These are phyloP conservation scores for Lentinula aciculospora DNA, from an alignment of 768 basidiomycete species.

Conservation along the genomic window DNA sequence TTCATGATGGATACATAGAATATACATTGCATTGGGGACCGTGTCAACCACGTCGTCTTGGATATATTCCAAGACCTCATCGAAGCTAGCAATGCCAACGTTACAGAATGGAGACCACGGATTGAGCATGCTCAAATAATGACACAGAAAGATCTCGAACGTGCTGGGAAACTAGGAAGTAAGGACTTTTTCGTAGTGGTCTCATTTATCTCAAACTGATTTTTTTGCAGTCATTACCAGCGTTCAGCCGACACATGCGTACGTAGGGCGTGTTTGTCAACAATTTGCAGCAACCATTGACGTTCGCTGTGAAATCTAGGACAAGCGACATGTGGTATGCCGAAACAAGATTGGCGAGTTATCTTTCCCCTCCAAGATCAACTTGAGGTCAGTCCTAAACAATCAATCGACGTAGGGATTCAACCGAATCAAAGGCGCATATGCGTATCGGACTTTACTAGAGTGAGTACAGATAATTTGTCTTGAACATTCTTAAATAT, in stretches of 20 bases:
- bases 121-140: conserved; percentile 95
- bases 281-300: too few relatives aligned
- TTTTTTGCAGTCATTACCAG: conserved; percentile 73
- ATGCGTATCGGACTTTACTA: conserved; percentile 80
- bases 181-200: conserved; percentile 15
- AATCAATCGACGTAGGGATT: conserved; percentile 48
- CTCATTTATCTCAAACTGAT: not conserved
- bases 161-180: conserved; percentile 74
- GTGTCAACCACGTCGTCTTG: conserved; percentile 77
- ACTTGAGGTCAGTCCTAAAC: not conserved
- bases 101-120: conserved; percentile 57
- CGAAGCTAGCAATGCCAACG: conserved; percentile 26
- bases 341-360: conserved; percentile 64
- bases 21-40: conserved; percentile 85
- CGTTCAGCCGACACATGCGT: conserved; percentile 92
- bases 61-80: conserved; percentile 76
- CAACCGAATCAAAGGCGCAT: conserved; percentile 80
- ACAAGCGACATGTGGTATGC: conserved; percentile 94
- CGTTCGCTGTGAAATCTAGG: conserved; percentile 36
- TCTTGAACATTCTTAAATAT: not conserved
- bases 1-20: conserved; percentile 43
- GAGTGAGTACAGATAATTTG: conserved; percentile 35
- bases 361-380: not conserved
- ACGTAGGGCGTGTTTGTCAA: conserved; percentile 17
- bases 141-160: conserved; percentile 57